Base-by-base conservation (phyloP, 805 yeast species). In the Nakazawaea anatomiae region DNA sequence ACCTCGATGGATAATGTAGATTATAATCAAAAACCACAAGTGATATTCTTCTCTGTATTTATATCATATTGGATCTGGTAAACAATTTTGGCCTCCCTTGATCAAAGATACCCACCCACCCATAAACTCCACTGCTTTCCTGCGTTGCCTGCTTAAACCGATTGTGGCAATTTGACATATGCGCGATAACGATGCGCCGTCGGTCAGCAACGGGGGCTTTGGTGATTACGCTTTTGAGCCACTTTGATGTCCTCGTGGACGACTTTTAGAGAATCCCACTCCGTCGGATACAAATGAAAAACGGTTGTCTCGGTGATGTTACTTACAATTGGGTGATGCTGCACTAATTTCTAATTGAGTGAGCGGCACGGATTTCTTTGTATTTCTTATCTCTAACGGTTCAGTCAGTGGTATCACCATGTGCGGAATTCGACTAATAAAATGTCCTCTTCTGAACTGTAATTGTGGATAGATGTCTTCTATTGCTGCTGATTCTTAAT, bases 141-240 rank as follows among this genome's bases (percentile, higher is more conserved):
- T 8, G 14, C 18, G 35, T 34, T 44, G 46, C 46, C 46, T 44
- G 39, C 46, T 44, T 44, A 44, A 44, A 27, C 46, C 46, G 46
- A 44, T 44, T 44, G 39, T 25, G 12, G 25, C 8, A 12, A 4
- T 44, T 44, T 44, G 46, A 44, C 46, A 14, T 34, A 27, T 34
- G 10, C 18, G 18, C n/a, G 46, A 44, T 44, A 44, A 44, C 46
- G 18, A 29, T 18, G 31, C 4, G 18, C 43, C 43, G 43, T 6
- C 43, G 43, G 43, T 9, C n/a, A 14, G 18, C 28, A 7, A 12
- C 43, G 43, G 31, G 8, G 30, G 9, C 30, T 12, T n/a, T 10
- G 9, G 10, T 6, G 8, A 18, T 12, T n/a, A 39, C 25, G 9
- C 25, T 11, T 8, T 39, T 8, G 18, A 18, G 18, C 10, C 3